Base-by-base conservation (phyloP, 768 basidiomycete species). In the Hypholoma sublateritium region DNA sequence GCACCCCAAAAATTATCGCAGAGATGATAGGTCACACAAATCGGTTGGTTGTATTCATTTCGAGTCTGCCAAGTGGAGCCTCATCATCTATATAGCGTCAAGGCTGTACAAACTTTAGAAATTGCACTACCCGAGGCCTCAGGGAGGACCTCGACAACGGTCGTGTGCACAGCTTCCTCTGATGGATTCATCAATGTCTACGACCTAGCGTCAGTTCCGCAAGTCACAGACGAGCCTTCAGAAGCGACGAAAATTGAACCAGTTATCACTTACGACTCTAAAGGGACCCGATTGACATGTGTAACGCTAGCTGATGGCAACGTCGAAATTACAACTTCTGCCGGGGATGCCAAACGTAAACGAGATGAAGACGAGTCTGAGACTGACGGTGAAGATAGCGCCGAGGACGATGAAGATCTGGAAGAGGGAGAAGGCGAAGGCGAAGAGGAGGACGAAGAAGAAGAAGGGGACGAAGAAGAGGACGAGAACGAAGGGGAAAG, bases 181-280 rank as follows among this genome's bases (percentile, higher is more conserved):
- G 97, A 98, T 57, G 97, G 97, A 6, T 84, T 85, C 57, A 82
- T 95, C 55, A 82, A 85, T 60, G 66, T 95, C 17, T 94, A 87
- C 69, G 88, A 95, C 68, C 72, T 93, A 55, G 78, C 80, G 1
- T 65, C 70, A 5, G 64, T 89, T 3, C 79, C 85, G 21, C 59
- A 50, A 36, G 41, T 60, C 14, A 39, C 64, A 9, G 44, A 48
- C 3, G 24, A 55, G 12, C 16, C 24, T 49, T 19, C 43, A 47
- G 41, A 60, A 61, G 45, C 61, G 54, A 22, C 58, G 16, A 70
- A 79, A 42, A 74, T 91, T 19, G 66, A 72, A 17, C 85, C 93
- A 0, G 74, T 85, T 1, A 80, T 81, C 1, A 79, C 72, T 47
- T 95, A 94, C 67, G 89, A 96, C 70, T 88, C 92, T 4, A 93